Evolutionary conservation across 371 early-diverging fungal species (phyloP).

Genomic region (Umbelopsis sp.): DNA sequence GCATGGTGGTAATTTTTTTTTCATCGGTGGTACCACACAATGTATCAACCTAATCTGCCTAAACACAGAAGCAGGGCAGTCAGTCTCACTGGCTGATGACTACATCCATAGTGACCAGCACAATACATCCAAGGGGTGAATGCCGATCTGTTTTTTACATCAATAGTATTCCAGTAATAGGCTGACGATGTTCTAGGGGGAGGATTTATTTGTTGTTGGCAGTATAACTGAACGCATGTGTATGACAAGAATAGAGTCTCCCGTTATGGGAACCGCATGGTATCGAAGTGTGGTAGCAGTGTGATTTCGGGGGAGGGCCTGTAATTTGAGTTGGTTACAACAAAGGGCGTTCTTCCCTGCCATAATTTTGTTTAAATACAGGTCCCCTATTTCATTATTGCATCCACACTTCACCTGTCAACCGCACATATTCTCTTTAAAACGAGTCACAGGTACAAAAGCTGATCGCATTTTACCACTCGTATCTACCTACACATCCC

Average conservation of each 20-base stretch:
- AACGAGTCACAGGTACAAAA: neutral
- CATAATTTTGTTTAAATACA: slow-evolving; percentile 4
- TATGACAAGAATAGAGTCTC: slow-evolving; percentile 5
- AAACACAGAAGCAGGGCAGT: neutral
- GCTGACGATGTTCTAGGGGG: neutral
- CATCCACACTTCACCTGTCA: slow-evolving; percentile 7
- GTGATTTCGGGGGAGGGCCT: neutral
- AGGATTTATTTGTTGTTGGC: neutral
- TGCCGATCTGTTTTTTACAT: too few relatives aligned
- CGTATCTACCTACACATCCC: neutral
- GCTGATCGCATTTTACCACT: neutral
- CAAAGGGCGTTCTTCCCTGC: neutral
- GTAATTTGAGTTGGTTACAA: too few relatives aligned
- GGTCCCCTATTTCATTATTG: neutral
- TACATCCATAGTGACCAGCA: too few relatives aligned
- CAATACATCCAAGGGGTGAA: too few relatives aligned
- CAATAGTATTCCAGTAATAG: too few relatives aligned
- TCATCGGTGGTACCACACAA: neutral
- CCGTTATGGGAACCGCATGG: slow-evolving; percentile 3
- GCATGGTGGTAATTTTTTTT: neutral
- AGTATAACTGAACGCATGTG: neutral
- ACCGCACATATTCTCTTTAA: neutral
- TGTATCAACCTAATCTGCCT: neutral
- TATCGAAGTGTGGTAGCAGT: slow-evolving; percentile 8
- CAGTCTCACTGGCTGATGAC: too few relatives aligned